Conservation (phyloP, 768 basidiomycete species). For the Podaxis rugospora region DNA sequence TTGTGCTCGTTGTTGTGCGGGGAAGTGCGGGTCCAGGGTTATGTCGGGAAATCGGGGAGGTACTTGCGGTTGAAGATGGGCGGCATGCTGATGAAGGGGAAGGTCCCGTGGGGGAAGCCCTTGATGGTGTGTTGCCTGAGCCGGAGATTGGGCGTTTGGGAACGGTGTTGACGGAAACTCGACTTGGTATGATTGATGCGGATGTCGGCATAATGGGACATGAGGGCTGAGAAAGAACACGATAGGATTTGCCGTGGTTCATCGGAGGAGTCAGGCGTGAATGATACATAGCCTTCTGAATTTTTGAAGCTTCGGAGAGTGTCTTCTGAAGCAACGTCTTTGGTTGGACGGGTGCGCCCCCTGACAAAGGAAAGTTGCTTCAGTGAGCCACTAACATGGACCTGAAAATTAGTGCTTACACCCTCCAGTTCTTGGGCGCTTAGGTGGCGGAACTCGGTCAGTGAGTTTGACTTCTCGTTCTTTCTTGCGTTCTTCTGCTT, state of each 20-base stretch:
- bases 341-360: slow-evolving; percentile 37
- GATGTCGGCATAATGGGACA: slow-evolving; percentile 31
- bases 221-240: slow-evolving; percentile 32
- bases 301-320: slow-evolving; percentile 61
- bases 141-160: slow-evolving; percentile 28
- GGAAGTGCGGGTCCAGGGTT: neutral
- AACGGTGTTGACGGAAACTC: slow-evolving; percentile 50
- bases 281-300: slow-evolving; percentile 57
- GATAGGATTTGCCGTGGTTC: slow-evolving; percentile 41
- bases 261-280: slow-evolving; percentile 52
- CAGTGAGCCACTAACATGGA: slow-evolving; percentile 15
- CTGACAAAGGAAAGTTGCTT: slow-evolving; percentile 20
- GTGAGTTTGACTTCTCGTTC: slow-evolving; percentile 75
- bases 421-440: slow-evolving; percentile 47
- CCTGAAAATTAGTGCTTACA: slow-evolving; percentile 38
- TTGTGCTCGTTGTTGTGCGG: neutral
- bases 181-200: slow-evolving; percentile 29
- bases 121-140: slow-evolving; percentile 12
- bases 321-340: slow-evolving; percentile 80
- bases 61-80: slow-evolving; percentile 8
- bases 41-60: neutral
- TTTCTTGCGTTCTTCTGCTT: slow-evolving; percentile 71
- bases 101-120: slow-evolving; percentile 11
- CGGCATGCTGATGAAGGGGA: slow-evolving; percentile 11
- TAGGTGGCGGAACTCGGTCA: slow-evolving; percentile 60